Conservation (phyloP, 2,329 filamentous ascomycete genomes). For the Fragosphaeria purpurea region DNA sequence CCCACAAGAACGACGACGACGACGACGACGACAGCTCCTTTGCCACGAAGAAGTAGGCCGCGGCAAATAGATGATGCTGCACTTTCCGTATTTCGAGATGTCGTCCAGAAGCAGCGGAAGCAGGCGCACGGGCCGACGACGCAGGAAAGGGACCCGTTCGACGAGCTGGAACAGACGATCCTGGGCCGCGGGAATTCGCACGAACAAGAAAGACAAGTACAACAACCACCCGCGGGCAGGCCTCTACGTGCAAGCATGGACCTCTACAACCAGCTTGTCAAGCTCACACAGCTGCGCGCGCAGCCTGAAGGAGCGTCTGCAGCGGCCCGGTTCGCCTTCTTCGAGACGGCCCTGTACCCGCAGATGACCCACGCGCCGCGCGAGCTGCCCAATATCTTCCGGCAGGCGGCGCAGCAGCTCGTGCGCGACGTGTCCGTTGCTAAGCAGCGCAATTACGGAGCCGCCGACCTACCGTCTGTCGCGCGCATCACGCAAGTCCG, state of each 20-base stretch:
- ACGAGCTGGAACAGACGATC: too few relatives aligned
- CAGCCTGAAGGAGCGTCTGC: conserved; percentile 9
- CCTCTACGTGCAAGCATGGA: conserved; percentile 9
- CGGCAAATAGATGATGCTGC: conserved; percentile 6
- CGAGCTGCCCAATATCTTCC: conserved; percentile 22
- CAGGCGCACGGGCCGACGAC: neutral
- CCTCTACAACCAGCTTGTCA: conserved; percentile 19
- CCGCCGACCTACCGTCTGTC: conserved; percentile 24
- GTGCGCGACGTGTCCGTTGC: conserved; percentile 22
- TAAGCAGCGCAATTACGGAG: conserved; percentile 22
- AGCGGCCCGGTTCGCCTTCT: conserved; percentile 21
- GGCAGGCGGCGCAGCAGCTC: conserved; percentile 18
- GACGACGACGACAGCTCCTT: neutral
- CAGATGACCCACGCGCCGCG: conserved; percentile 15
- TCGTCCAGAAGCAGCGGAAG: conserved; percentile 9
- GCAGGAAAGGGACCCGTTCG: too few relatives aligned
- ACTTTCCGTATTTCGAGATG: conserved; percentile 14
- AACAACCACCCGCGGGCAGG: conserved; percentile 3
- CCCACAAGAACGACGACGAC: neutral
- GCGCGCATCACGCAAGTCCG: conserved; percentile 27
- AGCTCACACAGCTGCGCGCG: conserved; percentile 19
- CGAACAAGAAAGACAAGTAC: neutral
- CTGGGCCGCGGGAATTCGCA: too few relatives aligned
- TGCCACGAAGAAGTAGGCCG: neutral
- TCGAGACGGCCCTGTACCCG: conserved; percentile 23